Conservation (phyloP, 164 flowering plant species). For the Magnolia officinalis region DNA sequence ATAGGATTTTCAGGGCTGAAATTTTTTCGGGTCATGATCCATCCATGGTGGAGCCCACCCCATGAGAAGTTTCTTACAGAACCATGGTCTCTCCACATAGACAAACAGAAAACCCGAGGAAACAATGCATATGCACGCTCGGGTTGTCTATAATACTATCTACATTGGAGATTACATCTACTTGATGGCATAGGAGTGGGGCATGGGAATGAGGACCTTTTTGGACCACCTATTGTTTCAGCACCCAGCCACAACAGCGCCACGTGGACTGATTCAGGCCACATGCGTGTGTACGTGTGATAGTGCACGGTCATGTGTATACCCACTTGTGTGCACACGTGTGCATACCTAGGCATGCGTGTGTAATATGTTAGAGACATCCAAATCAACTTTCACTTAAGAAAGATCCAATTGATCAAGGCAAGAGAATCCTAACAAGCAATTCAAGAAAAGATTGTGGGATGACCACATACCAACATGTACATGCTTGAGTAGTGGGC, state of each 20-base stretch:
- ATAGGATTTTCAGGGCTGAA: too few relatives aligned
- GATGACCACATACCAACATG: not conserved
- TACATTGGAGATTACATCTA: too few relatives aligned
- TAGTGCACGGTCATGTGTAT: too few relatives aligned
- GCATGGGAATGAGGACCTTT: not conserved
- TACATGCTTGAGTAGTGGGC: not conserved
- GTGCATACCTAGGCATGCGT: not conserved
- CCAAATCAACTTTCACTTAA: not conserved
- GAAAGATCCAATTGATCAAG: not conserved
- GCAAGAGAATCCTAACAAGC: slow-evolving; percentile 3
- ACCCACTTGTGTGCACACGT: not conserved
- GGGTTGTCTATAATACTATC: too few relatives aligned
- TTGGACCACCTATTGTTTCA: not conserved
- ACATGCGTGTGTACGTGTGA: too few relatives aligned
- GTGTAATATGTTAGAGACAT: not conserved
- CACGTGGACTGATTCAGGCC: not conserved
- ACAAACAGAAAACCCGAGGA: too few relatives aligned
- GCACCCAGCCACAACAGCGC: not conserved
- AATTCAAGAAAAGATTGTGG: not conserved
- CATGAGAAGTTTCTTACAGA: too few relatives aligned
- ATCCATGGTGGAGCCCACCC: too few relatives aligned
- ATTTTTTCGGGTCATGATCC: too few relatives aligned
- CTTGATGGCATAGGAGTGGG: too few relatives aligned
- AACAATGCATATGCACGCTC: too few relatives aligned
- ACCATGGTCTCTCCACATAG: too few relatives aligned